phyloP scores from a whole-genome alignment of 768 basidiomycete genomes.

The Rossbeevera mucosa region DNA sequence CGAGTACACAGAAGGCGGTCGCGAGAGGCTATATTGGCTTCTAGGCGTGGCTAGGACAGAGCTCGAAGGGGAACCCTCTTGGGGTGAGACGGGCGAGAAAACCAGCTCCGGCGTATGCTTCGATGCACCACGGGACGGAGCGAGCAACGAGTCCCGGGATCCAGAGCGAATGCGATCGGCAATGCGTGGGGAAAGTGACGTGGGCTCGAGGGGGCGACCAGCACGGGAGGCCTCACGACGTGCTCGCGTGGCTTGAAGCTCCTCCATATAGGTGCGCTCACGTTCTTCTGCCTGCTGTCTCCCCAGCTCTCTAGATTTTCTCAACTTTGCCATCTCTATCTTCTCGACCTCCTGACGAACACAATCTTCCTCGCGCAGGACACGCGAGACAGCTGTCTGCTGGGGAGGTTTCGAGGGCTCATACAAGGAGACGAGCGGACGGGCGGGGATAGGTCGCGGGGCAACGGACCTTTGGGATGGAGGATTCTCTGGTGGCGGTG shows the following conservation, averaged over 20 bases:
- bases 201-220: slow-evolving; percentile 33
- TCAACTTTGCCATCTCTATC: slow-evolving; percentile 48
- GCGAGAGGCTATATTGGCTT: slow-evolving; percentile 38
- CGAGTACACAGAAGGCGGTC: slow-evolving; percentile 56
- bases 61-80: slow-evolving; percentile 48
- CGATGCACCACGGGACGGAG: slow-evolving; percentile 25
- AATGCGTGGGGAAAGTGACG: slow-evolving; percentile 17
- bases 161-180: slow-evolving; percentile 33
- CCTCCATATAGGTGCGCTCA: slow-evolving; percentile 51
- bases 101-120: slow-evolving; percentile 45
- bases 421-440: slow-evolving; percentile 14
- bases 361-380: slow-evolving; percentile 39
- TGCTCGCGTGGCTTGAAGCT: slow-evolving; percentile 55
- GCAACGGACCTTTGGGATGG: slow-evolving; percentile 13
- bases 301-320: slow-evolving; percentile 34
- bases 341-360: slow-evolving; percentile 45
- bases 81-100: slow-evolving; percentile 30
- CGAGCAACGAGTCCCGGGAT: slow-evolving; percentile 36
- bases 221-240: slow-evolving; percentile 56
- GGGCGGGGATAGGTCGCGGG: slow-evolving; percentile 14
- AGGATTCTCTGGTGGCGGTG: slow-evolving; percentile 7
- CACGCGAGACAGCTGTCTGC: slow-evolving; percentile 2
- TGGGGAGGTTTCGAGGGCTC: slow-evolving; percentile 9
- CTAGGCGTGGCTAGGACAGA: slow-evolving; percentile 40
- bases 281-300: slow-evolving; percentile 44